Percentiles rank a stretch among this genome's conserved stretches.
phyloP scores from a whole-genome alignment of 345 rosid species.

The Salix dunnii region DNA sequence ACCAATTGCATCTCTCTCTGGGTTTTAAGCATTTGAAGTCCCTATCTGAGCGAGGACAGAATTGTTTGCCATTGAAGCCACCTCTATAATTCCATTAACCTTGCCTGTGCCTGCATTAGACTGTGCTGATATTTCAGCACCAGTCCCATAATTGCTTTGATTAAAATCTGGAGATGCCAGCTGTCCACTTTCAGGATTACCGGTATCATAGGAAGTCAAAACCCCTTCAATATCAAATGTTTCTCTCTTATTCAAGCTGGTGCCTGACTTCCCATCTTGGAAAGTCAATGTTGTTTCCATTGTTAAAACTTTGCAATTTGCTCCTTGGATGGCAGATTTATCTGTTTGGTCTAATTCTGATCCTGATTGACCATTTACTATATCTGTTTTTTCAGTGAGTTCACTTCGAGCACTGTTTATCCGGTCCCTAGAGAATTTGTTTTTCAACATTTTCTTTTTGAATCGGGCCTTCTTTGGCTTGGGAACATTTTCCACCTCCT shows the following conservation, averaged over 20 bases:
- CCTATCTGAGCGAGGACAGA: conserved; percentile 18
- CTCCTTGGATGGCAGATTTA: conserved; percentile 15
- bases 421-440: conserved; percentile 17
- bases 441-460: conserved; percentile 48
- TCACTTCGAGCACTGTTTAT: conserved; percentile 14
- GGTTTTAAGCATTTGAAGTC: conserved; percentile 28
- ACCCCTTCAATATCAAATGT: conserved; percentile 13
- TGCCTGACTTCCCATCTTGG: conserved; percentile 10
- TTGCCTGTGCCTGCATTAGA: conserved; percentile 10
- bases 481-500: conserved; percentile 39
- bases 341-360: conserved; percentile 13
- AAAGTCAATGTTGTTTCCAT: conserved; percentile 3
- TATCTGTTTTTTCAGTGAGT: background rate
- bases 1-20: conserved; percentile 34
- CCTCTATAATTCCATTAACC: conserved; percentile 8
- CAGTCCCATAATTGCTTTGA: conserved; percentile 15
- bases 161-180: background rate
- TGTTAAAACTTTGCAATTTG: background rate
- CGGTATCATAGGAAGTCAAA: conserved; percentile 8
- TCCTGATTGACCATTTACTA: conserved; percentile 1
- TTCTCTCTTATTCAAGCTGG: conserved; percentile 9
- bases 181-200: conserved; percentile 23
- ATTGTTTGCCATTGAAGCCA: conserved; percentile 11
- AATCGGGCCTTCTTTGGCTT: conserved; percentile 57
- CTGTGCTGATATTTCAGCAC: conserved; percentile 9